phyloP scores from a whole-genome alignment of 176 grass and related monocot genomes.

The Zea mays region DNA sequence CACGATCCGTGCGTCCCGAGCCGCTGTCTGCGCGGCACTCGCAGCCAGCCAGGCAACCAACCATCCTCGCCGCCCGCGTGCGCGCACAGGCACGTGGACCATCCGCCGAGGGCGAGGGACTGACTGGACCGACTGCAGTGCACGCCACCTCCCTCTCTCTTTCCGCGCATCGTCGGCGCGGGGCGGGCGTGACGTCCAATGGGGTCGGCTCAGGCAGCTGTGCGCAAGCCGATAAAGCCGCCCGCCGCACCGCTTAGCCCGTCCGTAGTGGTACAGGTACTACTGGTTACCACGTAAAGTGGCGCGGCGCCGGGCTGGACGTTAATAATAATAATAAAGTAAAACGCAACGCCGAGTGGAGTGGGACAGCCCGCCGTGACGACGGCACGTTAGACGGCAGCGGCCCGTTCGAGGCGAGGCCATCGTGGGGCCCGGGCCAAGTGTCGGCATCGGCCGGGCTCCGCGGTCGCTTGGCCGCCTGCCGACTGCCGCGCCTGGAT shows the following conservation, averaged over 20 bases:
- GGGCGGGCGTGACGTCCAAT: too few relatives aligned
- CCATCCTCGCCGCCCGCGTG: slow-evolving; percentile 44
- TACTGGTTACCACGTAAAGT: slow-evolving; percentile 49
- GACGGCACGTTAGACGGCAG: not conserved
- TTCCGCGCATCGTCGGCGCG: slow-evolving; percentile 44
- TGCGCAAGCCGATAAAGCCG: slow-evolving; percentile 30
- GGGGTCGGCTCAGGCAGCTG: too few relatives aligned
- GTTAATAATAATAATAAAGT: not conserved
- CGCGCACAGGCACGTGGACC: slow-evolving; percentile 41
- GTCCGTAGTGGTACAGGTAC: not conserved
- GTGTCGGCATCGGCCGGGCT: slow-evolving; percentile 37
- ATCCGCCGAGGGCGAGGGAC: not conserved
- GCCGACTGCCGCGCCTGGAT: not conserved
- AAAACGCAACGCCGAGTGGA: not conserved
- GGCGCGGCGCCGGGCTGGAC: not conserved
- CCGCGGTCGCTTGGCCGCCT: not conserved
- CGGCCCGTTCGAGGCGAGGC: not conserved
- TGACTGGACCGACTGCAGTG: not conserved
- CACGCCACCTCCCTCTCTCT: not conserved
- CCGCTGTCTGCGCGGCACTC: slow-evolving; percentile 43
- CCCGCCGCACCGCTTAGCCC: slow-evolving; percentile 31
- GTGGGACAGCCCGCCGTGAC: slow-evolving; percentile 23
- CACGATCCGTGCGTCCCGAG: slow-evolving; percentile 53
- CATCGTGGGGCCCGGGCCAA: slow-evolving; percentile 23
- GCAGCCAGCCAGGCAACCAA: not conserved